Base-by-base conservation (phyloP, 2,329 filamentous ascomycete genomes). In the Gaeumannomyces tritici region DNA sequence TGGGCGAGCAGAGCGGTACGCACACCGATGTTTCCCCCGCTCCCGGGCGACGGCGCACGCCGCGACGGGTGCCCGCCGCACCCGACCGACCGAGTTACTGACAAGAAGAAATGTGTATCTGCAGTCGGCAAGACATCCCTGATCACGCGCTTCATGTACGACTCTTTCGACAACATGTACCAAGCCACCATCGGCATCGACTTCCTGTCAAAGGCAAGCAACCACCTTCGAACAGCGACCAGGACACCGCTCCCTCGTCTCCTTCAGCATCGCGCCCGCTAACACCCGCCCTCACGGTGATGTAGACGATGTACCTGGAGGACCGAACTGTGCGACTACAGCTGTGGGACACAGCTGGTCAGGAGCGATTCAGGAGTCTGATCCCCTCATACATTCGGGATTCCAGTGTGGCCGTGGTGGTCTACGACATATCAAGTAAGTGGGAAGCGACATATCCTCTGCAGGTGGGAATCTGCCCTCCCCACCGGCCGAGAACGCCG, bases 81-180 rank as follows among this genome's bases (percentile, higher is more conserved):
- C n/a, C 27, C 15, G 6, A 24, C 42, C 42, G 21, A 24, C 21
- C 42, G 21, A 26, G 28, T 31, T 65, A 9, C 55, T 56, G 55
- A 56, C 55, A 12, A 56, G 27, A 27, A 13, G 18, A 7, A 11
- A 35, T 42, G 31, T 31, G 28, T 15, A 42, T 51, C 42, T 33
- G 24, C 62, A 98, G 95, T 99, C 71, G 95, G 95, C 74, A 99
- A 99, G 81, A 99, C 95, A 35, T 99, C 95, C 65, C 80, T 99
- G 70, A 99, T 99, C 75, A 99, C 95, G 68, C 89, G 95, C 67
- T 99, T 99, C 83, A 99, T 99, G 95, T 99, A 99, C 83, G 95
- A 99, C 78, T 98, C 95, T 59, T 99, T 99, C 82, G 95, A 99
- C 82, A 97, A 96, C 79, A 98, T 93, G 83, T 99, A 99, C 80